Conservation (phyloP, 805 yeast genomes). For the Saccharomycopsis malanga region DNA sequence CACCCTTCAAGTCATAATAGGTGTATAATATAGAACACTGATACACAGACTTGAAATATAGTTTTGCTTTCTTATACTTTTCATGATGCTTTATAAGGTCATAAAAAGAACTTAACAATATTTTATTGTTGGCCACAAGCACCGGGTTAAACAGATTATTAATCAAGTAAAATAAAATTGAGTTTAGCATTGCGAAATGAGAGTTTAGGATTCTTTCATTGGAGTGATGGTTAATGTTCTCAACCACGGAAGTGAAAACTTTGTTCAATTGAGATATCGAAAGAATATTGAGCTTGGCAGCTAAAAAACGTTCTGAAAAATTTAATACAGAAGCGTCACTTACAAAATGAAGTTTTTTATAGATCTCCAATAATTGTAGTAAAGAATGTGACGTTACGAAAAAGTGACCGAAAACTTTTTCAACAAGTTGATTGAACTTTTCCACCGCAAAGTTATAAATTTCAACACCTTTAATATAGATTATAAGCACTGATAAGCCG, state of each 20-base stretch:
- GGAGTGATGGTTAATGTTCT: no score
- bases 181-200: no score
- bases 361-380: constrained; percentile 1
- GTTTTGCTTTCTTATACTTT: neutral
- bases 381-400: neutral
- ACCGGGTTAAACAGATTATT: no score
- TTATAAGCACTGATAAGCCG: neutral
- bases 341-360: neutral
- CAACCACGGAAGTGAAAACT: no score
- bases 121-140: neutral
- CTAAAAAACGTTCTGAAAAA: neutral
- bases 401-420: neutral
- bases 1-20: neutral
- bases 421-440: neutral
- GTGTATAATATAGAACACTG: neutral
- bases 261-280: constrained; percentile 11
- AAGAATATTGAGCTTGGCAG: constrained; percentile 1
- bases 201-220: no score
- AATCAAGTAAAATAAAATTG: no score
- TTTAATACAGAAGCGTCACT: neutral
- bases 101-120: no score
- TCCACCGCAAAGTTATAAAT: neutral
- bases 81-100: neutral
- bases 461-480: neutral
- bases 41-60: neutral